Evolutionary conservation across 2,329 filamentous ascomycete species (phyloP), one percentile per base, ranked within the genome.

Genomic region (Penicillium sp.): DNA sequence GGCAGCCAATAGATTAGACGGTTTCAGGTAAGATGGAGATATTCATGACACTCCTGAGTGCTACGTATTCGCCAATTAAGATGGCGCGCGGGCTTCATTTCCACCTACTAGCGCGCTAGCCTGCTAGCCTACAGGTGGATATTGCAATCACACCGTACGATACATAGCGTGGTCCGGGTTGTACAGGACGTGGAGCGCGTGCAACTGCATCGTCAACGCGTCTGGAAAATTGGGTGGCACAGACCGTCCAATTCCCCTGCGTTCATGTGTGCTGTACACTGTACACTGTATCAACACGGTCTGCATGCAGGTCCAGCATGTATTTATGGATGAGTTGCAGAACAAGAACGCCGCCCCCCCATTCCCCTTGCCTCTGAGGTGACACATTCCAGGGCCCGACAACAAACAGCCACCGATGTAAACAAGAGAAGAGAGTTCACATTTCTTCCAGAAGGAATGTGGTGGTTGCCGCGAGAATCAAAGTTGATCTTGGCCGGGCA

Each of bases 381-480:
- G 56, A 59, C 56, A 54, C 53, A 54, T 56, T 56, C 53, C 30
- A 32, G 32, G 46, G 49, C 23, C 30, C 20, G 15, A 37, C 7
- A 34, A 39, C 37, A 41, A 56, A 48, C 50, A 56, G 29, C 34
- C 39, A 20, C 39, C 39, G 26, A 39, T 32, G 43, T 55, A 42
- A 56, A 50, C 43, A 52, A 34, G 47, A 37, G 8, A 20, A 2
- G 39, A 42, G 39, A 29, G 24, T 29, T 32, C 45, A 30, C 51
- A 59, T 56, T 53, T 37, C 47, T 58, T 58, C 55, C 39, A 23
- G 53, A 54, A 56, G 18, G 20, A 56, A 50, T 50, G 32, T 46
- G 12, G 41, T 32, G 47, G 56, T 58, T 58, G 53, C 53, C 24
- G 24, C n/a, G 39, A 3, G 23, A 29, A 42, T 29, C 0, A n/a